Percentiles rank a stretch among this genome's conserved stretches.
phyloP scores from a whole-genome alignment of 129 eudicot species.

The Solidago caesia region DNA sequence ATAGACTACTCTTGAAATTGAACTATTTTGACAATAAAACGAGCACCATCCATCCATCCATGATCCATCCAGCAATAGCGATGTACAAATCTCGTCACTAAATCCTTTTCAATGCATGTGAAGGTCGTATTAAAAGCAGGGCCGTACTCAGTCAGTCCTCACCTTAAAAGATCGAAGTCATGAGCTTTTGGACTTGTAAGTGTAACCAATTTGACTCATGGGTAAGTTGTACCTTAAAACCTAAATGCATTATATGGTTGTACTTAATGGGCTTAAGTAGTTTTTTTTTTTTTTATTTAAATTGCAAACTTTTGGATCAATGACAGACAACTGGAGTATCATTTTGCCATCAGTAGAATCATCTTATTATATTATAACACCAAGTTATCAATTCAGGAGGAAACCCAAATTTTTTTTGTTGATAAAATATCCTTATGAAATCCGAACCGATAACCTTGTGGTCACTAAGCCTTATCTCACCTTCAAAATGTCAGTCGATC shows the following conservation, averaged over 20 bases:
- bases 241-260: slow-evolving; percentile 24
- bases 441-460: too few species aligned
- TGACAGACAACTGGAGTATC: too few species aligned
- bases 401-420: too few species aligned
- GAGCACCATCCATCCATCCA: too few species aligned
- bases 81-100: background rate
- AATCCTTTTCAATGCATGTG: slow-evolving; percentile 18
- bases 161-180: slow-evolving; percentile 30
- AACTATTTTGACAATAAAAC: slow-evolving; percentile 1
- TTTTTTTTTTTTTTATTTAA: too few species aligned
- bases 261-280: slow-evolving; percentile 5
- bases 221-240: slow-evolving; percentile 10
- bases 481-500: too few species aligned
- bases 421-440: too few species aligned
- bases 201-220: slow-evolving; percentile 1
- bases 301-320: too few species aligned
- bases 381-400: too few species aligned
- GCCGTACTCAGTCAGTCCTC: slow-evolving; percentile 20
- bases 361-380: too few species aligned
- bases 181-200: slow-evolving; percentile 23
- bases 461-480: too few species aligned
- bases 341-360: too few species aligned
- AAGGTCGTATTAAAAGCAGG: slow-evolving; percentile 23
- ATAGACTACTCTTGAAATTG: background rate
- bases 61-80: background rate